Percentiles rank a stretch among this genome's conserved stretches.
phyloP scores from a whole-genome alignment of 805 yeast species.

The Kodamaea laetipori region DNA sequence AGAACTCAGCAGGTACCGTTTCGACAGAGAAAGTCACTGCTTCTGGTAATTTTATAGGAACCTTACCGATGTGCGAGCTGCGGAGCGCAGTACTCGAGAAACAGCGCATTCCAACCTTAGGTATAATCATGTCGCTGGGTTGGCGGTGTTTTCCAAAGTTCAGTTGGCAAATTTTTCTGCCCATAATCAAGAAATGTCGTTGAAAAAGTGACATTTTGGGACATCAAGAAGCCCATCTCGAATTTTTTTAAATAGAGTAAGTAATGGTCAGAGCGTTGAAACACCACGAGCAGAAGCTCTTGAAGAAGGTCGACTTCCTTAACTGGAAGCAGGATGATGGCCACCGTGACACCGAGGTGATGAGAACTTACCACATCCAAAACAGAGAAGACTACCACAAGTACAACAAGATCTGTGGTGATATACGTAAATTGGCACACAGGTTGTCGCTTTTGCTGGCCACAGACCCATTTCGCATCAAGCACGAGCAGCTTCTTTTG shows the following conservation, averaged over 20 bases:
- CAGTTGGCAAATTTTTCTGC: not conserved
- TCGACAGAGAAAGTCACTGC: slow-evolving; percentile 55
- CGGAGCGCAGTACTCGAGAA: slow-evolving; percentile 19
- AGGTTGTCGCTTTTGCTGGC: slow-evolving; percentile 83
- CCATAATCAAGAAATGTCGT: slow-evolving; percentile 1
- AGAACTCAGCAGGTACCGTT: slow-evolving; percentile 52
- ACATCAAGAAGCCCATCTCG: slow-evolving; percentile 9
- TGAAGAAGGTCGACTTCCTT: slow-evolving; percentile 93
- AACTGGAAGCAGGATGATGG: slow-evolving; percentile 97
- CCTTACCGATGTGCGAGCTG: slow-evolving; percentile 74
- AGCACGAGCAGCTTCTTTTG: slow-evolving; percentile 83
- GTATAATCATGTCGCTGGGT: not conserved
- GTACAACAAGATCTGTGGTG: slow-evolving; percentile 92
- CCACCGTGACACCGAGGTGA: slow-evolving; percentile 94
- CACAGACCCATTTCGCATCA: slow-evolving; percentile 80
- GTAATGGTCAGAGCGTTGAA: slow-evolving; percentile 84
- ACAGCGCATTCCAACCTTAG: slow-evolving; percentile 10
- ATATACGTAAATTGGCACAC: slow-evolving; percentile 82
- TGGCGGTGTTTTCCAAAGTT: not conserved
- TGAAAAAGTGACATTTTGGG: slow-evolving; percentile 1
- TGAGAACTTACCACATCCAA: slow-evolving; percentile 91
- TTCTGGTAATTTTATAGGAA: slow-evolving; percentile 69
- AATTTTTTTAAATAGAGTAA: not conserved
- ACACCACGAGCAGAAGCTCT: slow-evolving; percentile 91
- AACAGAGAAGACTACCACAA: slow-evolving; percentile 95